Evolutionary conservation across 2,329 filamentous ascomycete genomes (phyloP).

Genomic region (Pseudogymnoascus sp.): DNA sequence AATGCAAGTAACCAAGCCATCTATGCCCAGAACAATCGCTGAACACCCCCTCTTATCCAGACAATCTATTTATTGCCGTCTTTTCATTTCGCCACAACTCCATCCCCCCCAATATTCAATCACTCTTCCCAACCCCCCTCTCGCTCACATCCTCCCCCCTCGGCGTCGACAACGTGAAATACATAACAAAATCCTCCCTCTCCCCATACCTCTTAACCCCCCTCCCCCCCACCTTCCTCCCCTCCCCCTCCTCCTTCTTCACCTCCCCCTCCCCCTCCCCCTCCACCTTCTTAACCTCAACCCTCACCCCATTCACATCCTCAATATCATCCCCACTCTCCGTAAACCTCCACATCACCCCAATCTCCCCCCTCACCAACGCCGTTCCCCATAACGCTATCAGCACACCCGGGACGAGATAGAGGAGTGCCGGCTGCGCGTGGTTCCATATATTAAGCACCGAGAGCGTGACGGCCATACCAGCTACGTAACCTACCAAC

Average conservation of each 20-base stretch:
- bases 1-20: background rate
- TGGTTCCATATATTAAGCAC: slow-evolving; percentile 72
- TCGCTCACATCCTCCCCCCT: background rate
- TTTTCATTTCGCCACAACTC: background rate
- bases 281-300: slow-evolving; percentile 12
- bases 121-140: background rate
- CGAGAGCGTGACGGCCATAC: slow-evolving; percentile 66
- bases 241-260: slow-evolving; percentile 14
- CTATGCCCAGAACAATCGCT: background rate
- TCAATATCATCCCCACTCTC: slow-evolving; percentile 47
- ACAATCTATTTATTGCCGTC: background rate
- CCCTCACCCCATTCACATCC: slow-evolving; percentile 11
- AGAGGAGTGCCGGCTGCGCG: slow-evolving; percentile 83
- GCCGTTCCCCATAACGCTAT: slow-evolving; percentile 68
- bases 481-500: slow-evolving; percentile 65
- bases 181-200: background rate
- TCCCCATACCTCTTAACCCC: background rate
- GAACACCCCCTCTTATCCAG: background rate
- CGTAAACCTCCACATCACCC: slow-evolving; percentile 71
- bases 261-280: slow-evolving; percentile 6
- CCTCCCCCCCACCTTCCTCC: background rate
- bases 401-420: slow-evolving; percentile 82
- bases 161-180: background rate
- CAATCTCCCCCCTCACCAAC: slow-evolving; percentile 58
- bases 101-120: background rate